These are phyloP conservation scores for Flaveria robusta DNA, from an alignment of 129 eudicot species.

Conservation along the genomic window DNA sequence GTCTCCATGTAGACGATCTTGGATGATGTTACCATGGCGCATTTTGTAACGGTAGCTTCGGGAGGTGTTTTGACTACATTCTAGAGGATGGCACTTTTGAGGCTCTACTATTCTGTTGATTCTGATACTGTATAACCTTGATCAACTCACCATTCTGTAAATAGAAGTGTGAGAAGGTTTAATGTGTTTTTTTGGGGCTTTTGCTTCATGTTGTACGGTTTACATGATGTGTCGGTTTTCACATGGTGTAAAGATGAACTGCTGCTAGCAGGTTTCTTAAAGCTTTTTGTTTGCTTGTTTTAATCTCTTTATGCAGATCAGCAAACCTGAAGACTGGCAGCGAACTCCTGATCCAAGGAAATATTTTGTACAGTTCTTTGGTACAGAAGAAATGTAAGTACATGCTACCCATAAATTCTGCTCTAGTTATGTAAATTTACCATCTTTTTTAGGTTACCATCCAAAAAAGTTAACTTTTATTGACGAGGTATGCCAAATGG, in stretches of 20 bases:
- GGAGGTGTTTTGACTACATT: constrained; percentile 12
- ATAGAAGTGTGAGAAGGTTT: constrained; percentile 26
- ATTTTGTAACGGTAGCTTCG: constrained; percentile 29
- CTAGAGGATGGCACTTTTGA: constrained; percentile 18
- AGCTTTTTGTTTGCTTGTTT: constrained; percentile 32
- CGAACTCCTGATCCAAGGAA: constrained; percentile 75
- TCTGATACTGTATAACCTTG: background rate
- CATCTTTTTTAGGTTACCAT: constrained; percentile 18
- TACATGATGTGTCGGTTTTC: constrained; percentile 30
- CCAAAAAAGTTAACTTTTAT: background rate
- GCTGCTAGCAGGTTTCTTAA: constrained; percentile 19
- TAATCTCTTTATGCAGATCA: constrained; percentile 57
- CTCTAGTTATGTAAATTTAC: constrained; percentile 2
- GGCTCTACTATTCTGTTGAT: background rate
- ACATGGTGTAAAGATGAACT: constrained; percentile 28
- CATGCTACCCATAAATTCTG: constrained; percentile 10
- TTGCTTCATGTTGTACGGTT: constrained; percentile 28
- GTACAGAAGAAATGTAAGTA: constrained; percentile 92
- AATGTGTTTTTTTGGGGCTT: constrained; percentile 24
- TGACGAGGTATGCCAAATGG: constrained; percentile 14
- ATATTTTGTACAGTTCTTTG: constrained; percentile 78
- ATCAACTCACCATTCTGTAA: constrained; percentile 18
- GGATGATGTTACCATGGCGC: constrained; percentile 30
- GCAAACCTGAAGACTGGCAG: constrained; percentile 86
- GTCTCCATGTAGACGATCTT: constrained; percentile 27